phyloP scores from a whole-genome alignment of 768 basidiomycete species.

The Pisolithus sp. region DNA sequence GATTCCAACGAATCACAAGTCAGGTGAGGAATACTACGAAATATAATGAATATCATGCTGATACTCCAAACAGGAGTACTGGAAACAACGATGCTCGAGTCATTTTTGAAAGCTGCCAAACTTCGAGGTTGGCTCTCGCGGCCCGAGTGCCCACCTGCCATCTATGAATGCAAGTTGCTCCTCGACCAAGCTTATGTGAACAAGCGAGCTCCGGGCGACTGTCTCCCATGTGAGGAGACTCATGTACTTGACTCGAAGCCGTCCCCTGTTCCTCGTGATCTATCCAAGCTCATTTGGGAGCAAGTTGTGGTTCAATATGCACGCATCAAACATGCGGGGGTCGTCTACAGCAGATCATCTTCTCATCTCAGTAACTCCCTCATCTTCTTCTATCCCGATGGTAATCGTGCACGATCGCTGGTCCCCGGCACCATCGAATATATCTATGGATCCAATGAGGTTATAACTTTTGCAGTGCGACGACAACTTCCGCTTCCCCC shows the following conservation, averaged over 20 bases:
- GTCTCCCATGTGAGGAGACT: not conserved
- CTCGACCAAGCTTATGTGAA: not conserved
- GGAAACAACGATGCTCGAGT: slow-evolving; percentile 5
- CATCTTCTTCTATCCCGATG: no score
- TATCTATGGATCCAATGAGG: no score
- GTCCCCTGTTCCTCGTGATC: not conserved
- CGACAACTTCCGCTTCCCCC: no score
- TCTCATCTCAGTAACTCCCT: no score
- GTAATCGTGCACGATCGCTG: no score
- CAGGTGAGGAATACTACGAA: slow-evolving; percentile 11
- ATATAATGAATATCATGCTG: slow-evolving; percentile 4
- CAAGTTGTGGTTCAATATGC: not conserved
- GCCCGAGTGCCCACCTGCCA: slow-evolving; percentile 2
- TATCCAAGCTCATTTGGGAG: not conserved
- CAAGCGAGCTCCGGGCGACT: not conserved
- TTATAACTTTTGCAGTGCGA: no score
- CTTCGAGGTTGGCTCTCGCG: slow-evolving; percentile 5
- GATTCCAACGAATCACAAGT: slow-evolving; percentile 26
- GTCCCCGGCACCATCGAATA: no score
- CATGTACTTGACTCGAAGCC: not conserved
- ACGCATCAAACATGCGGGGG: not conserved
- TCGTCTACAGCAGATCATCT: not conserved
- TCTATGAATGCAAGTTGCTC: slow-evolving; percentile 3
- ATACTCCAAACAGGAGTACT: slow-evolving; percentile 6
- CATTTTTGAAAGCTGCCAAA: slow-evolving; percentile 11